Evolutionary conservation across 805 yeast genomes (phyloP), one percentile per base, ranked within the genome.

Genomic region (Ogataea paraovalis): DNA sequence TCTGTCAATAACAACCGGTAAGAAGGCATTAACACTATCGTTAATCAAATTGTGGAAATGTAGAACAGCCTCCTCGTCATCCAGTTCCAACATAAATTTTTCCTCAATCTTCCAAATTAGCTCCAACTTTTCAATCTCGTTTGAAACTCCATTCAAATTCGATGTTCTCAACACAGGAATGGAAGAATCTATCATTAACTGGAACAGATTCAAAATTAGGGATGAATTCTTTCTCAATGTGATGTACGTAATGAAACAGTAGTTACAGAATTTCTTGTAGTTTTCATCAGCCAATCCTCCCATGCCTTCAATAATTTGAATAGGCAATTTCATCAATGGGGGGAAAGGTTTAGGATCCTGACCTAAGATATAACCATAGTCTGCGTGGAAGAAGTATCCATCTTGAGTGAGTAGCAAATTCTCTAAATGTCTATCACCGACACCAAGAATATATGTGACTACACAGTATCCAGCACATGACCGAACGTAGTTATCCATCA

Each of bases 301-400:
- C 89, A 94, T 94, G 0, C 97, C 98, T 55, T 94, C 99, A 38
- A 94, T 87, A 16, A 94, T 85, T 66, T 94, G 99, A 38, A 94
- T 94, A 0, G 99, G 99, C 34, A 94, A 71, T 61, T 94, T 94
- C 97, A 94, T 94, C 69, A 92, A 74, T 1, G 99, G 99, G 13
- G 99, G 98, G 68, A 94, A 94, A 13, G 98, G 98, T 64, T 94
- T 94, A 2, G 99, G 99, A 65, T 94, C 99, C 45, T 91, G 83
- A 0, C 99, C 99, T 46, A 94, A 70, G 43, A 94, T 92, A 60
- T 94, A 94, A 1, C 99, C 99, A 66, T 88, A 94, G 67, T 94
- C 99, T 1, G 96, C 97, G 67, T 94, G 99, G 79, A 96, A 92
- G 63, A 94, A 94, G 57, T 82, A 87, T 2, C 95, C 84, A 76